Percentiles rank a stretch among this genome's conserved stretches.
Conservation (phyloP, 139 green algal species). For the Chlamydomonas eustigma region DNA sequence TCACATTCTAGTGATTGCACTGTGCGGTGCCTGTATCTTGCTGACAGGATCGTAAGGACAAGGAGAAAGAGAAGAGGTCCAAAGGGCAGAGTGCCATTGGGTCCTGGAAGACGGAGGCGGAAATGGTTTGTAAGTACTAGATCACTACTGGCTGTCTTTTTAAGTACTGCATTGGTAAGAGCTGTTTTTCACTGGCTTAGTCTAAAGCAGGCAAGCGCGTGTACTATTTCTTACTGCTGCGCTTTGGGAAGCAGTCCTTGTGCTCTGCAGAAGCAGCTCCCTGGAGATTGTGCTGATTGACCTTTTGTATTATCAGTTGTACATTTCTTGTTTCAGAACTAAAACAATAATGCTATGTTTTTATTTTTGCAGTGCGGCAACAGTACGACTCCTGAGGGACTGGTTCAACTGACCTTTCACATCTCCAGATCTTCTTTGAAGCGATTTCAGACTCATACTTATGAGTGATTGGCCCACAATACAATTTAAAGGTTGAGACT, state of each 20-base stretch:
- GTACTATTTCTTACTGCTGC: too few species aligned
- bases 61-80: constrained; percentile 81
- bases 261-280: background rate
- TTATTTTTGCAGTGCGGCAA: constrained; percentile 51
- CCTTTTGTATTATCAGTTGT: background rate
- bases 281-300: background rate
- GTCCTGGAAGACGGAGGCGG: constrained; percentile 85
- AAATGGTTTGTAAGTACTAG: constrained; percentile 66
- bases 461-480: too few species aligned
- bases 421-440: too few species aligned
- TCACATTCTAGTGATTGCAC: too few species aligned
- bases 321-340: background rate
- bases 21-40: too few species aligned
- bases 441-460: too few species aligned
- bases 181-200: too few species aligned
- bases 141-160: too few species aligned
- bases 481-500: too few species aligned
- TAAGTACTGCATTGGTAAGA: too few species aligned
- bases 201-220: too few species aligned
- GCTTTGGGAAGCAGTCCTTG: background rate
- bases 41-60: constrained; percentile 75
- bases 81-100: constrained; percentile 67
- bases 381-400: constrained; percentile 64
- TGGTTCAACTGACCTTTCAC: too few species aligned
- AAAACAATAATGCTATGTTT: background rate